Evolutionary conservation across 176 grass and related monocot genomes (phyloP).

Genomic region (Musa itinerans): DNA sequence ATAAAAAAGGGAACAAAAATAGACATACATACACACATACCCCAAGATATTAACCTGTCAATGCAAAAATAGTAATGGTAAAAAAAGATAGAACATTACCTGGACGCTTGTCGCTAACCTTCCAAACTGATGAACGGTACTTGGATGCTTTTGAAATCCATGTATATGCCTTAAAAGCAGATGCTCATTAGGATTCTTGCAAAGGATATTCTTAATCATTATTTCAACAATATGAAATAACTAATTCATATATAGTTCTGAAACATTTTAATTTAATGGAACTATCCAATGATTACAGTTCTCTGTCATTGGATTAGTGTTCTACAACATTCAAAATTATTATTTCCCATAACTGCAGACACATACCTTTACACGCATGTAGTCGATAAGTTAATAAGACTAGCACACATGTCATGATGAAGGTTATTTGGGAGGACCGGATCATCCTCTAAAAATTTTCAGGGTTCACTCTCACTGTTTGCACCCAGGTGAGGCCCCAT

Average conservation of each 20-base stretch:
- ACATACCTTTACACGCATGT: neutral
- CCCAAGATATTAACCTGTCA: conserved; percentile 5
- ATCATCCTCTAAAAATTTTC: too few species aligned
- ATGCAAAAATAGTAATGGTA: neutral
- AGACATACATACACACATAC: neutral
- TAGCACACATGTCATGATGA: neutral
- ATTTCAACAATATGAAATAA: conserved; percentile 4
- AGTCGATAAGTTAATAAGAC: neutral
- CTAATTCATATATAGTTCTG: neutral
- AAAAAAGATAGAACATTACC: conserved; percentile 27
- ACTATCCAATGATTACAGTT: neutral
- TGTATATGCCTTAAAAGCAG: conserved; percentile 45
- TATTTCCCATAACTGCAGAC: neutral
- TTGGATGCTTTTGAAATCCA: conserved; percentile 92
- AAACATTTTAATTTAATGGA: neutral
- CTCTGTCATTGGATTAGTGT: neutral
- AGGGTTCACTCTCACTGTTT: too few species aligned
- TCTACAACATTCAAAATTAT: neutral
- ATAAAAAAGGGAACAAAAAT: neutral
- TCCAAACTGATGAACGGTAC: conserved; percentile 68
- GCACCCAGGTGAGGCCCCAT: too few species aligned
- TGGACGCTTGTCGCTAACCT: conserved; percentile 68
- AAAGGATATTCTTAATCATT: neutral
- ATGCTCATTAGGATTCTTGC: neutral
- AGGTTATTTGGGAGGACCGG: too few species aligned